Evolutionary conservation across 2,329 filamentous ascomycete species (phyloP).

Genomic region (Aspergillus novofumigatus): DNA sequence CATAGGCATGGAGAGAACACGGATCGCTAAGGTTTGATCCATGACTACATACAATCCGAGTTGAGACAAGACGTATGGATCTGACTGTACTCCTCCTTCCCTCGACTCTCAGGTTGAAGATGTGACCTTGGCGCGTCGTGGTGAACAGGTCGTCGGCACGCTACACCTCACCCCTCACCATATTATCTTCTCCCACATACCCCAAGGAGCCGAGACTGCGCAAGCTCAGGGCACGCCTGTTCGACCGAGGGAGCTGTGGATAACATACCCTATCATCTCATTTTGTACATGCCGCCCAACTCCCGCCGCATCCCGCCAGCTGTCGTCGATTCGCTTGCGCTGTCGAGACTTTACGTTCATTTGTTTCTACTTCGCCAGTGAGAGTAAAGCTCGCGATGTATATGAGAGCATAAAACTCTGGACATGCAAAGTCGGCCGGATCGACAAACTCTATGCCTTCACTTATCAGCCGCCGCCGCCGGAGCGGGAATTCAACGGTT

Average conservation of each 20-base stretch:
- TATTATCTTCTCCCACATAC: constrained; percentile 59
- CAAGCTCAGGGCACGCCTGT: constrained; percentile 38
- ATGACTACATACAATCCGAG: constrained; percentile 1
- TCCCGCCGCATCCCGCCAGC: constrained; percentile 63
- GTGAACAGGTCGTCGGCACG: constrained; percentile 55
- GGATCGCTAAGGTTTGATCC: constrained; percentile 38
- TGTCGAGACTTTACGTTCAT: constrained; percentile 93
- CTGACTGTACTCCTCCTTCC: constrained; percentile 2
- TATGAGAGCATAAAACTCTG: constrained; percentile 80
- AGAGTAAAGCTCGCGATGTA: constrained; percentile 71
- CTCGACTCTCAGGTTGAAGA: constrained; percentile 44
- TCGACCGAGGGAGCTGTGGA: constrained; percentile 72
- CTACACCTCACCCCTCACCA: constrained; percentile 61
- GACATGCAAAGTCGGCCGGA: constrained; percentile 74
- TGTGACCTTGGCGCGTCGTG: constrained; percentile 56
- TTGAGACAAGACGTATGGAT: neutral
- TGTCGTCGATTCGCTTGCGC: constrained; percentile 78
- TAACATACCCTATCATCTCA: constrained; percentile 88
- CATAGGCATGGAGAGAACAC: constrained; percentile 43
- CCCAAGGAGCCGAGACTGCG: constrained; percentile 37
- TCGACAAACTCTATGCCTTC: constrained; percentile 91
- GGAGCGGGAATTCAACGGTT: constrained; percentile 73
- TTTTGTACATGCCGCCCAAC: constrained; percentile 74
- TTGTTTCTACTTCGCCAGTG: constrained; percentile 78
- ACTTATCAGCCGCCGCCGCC: constrained; percentile 69